Base-by-base conservation (phyloP, 2,329 filamentous ascomycete species). In the Fusarium graminum region DNA sequence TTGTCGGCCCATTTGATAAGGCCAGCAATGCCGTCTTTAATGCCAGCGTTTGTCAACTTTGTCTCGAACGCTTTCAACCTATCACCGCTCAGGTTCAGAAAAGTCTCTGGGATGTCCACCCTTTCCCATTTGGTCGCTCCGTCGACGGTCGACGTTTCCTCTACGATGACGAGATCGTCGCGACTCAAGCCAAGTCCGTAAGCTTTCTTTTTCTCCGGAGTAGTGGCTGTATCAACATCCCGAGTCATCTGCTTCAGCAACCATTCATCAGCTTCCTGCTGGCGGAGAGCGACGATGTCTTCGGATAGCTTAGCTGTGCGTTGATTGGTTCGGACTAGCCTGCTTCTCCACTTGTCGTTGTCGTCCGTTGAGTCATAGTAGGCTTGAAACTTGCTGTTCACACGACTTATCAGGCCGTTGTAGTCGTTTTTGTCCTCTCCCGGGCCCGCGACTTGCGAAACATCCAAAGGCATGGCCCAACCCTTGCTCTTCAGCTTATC, bases 271-370 rank as follows among this genome's bases (percentile, higher is more conserved):
- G 32, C 32, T 11, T 49, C 45, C 10, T 49, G 45, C 34, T 17
- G 22, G 25, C 45, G 32, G 11, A 49, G 32, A 28, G 19, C 10
- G 11, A 26, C 14, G n/a, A 49, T 49, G 3, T 49, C 45, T 3
- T 14, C 9, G 6, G 45, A 26, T 14, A 49, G 25, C 7, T 29
- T 38, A 4, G 17, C 5, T 49, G 45, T 49, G 3, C 45, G 45
- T 16, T 10, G 6, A 34, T 49, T 49, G 2, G 25, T 17, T 22
- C 39, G 32, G 14, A 49, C 29, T 7, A 49, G 32, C 45, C 13
- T 49, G 39, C 45, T 29, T 16, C 17, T 44, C 41, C 41, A 44
- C n/a, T 44, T n/a, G n/a, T n/a, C n/a, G n/a, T n/a, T n/a, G n/a
- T n/a, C n/a, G n/a, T n/a, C n/a, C n/a, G n/a, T n/a, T n/a, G n/a